Evolutionary conservation across 495 filamentous ascomycete genomes (phyloP), one percentile per base, ranked within the genome.

Genomic region (Penicillium alfredii): DNA sequence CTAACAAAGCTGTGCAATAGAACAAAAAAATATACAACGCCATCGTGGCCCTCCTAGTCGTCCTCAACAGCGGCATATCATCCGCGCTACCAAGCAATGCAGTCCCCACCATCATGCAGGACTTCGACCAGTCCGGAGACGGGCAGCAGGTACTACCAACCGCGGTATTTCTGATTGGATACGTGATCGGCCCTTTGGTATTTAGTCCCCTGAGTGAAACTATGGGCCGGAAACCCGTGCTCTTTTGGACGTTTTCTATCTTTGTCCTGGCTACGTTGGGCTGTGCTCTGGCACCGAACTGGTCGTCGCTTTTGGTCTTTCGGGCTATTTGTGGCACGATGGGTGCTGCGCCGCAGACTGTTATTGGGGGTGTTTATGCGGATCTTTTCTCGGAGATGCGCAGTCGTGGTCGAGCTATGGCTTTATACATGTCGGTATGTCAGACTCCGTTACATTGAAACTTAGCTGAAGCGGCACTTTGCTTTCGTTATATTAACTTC

Each of bases 11-110:
- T 1, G 18, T 4, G 2, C 0, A 32, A 12, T 35, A 74, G 66
- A 49, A 35, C 23, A 79, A 71, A 54, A 88, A 88, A 43, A 23
- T 67, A 4, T 73, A 65, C 42, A 71, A 81, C 23, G 51, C 81
- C 2, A 32, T 77, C 14, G 66, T 72, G 0, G 69, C 68, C 7
- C 74, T 85, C 46, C 44, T 77, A 19, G 57, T 75, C 8, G 81
- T 88, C 15, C 51, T 86, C 39, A 89, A 88, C 55, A 80, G 76
- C 28, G 87, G 83, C 9, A 72, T 89, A 47, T 78, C 79, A 1
- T 77, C 76, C 15, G 72, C 81, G 0, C 54, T 92, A 4, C 80
- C 84, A 0, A 77, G 77, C 44, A 83, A 78, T 55, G 75, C 76
- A 26, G 73, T 77, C 24, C 71, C 68, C 6, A 70, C 63, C 30